Evolutionary conservation across 78 protist genomes (phyloP).

Genomic region (Capsaspora owczarzaki): DNA sequence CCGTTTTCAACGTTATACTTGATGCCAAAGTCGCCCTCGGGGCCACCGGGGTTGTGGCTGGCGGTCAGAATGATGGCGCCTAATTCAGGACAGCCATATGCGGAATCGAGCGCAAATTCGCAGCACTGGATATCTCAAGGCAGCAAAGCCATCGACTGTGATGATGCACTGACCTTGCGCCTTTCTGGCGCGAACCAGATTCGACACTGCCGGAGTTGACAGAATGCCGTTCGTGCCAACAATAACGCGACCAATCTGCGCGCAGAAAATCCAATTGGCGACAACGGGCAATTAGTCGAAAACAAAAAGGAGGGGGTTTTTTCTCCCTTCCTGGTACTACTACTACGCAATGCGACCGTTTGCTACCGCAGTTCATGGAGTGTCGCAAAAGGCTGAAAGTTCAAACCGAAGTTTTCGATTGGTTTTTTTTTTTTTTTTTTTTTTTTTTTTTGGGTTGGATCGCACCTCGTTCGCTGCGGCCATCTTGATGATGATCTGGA

Average conservation of each 20-base stretch:
- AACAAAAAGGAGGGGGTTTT: no score
- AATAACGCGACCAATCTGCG: background rate
- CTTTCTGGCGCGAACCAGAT: constrained; percentile 58
- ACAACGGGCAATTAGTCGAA: no score
- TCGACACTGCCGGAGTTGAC: constrained; percentile 94
- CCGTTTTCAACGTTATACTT: constrained; percentile 90
- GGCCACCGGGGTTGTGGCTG: constrained; percentile 97
- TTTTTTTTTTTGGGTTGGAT: no score
- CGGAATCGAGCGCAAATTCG: background rate
- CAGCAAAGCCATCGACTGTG: background rate
- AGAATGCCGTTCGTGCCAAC: constrained; percentile 80
- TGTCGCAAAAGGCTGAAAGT: no score
- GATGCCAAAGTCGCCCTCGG: constrained; percentile 88
- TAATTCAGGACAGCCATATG: no score
- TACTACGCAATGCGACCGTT: no score
- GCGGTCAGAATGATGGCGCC: constrained; percentile 91
- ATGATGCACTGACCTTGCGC: constrained; percentile 55
- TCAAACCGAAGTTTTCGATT: no score
- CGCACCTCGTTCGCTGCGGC: constrained; percentile 83
- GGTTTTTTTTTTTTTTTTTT: no score
- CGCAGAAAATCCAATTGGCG: no score
- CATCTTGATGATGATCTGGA: constrained; percentile 76
- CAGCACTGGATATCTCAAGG: background rate
- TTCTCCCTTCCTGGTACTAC: no score
- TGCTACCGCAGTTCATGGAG: no score